Base-by-base conservation (phyloP, 163 green algal genomes). In the Dunaliella salina region DNA sequence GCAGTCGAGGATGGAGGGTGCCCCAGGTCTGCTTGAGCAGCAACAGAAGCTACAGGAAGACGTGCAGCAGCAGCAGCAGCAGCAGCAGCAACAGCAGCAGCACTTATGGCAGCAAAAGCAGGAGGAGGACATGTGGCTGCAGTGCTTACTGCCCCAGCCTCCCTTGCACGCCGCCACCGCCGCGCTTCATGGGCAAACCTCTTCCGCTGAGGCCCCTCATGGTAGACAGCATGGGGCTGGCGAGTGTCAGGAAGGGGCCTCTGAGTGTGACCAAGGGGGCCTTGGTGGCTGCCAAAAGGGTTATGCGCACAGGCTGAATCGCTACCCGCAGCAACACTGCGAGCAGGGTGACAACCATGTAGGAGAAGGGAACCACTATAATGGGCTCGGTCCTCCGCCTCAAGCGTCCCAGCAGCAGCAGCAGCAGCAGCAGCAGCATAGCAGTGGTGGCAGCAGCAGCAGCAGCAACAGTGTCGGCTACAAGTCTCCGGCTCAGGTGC, bases 81-180 rank as follows among this genome's bases (percentile, higher is more conserved):
- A 80, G 78, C 78, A 50, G 78, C 71, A 80, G 71, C 17, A 8
- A 30, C 78, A 82, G 30, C 78, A 82, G 78, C 78, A 82, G 30
- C n/a, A 24, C 78, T 8, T 29, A 5, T 29, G 63, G 79, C 32
- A 82, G n/a, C 29, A 81, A 20, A 1, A 20, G 11, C 75, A 81
- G n/a, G 13, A 81, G 15, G 75, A 35, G 75, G 17, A 25, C 30
- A 12, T 40, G 26, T 35, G 30, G 32, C 17, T 81, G 11, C 75
- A 34, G n/a, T 35, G n/a, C 32, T 35, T 35, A 5, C 32, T 35
- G 30, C 72, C 32, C 72, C 29, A 25, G 26, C 72, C 72, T 20
- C 72, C n/a, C 72, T 35, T 35, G 30, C 72, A 81, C 15, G 30
- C 72, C 3, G 30, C 72, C 72, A 46, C 72, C 8, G 72, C 30